Evolutionary conservation across 179 eudicot species (phyloP).

Genomic region (Silene noctiflora): DNA sequence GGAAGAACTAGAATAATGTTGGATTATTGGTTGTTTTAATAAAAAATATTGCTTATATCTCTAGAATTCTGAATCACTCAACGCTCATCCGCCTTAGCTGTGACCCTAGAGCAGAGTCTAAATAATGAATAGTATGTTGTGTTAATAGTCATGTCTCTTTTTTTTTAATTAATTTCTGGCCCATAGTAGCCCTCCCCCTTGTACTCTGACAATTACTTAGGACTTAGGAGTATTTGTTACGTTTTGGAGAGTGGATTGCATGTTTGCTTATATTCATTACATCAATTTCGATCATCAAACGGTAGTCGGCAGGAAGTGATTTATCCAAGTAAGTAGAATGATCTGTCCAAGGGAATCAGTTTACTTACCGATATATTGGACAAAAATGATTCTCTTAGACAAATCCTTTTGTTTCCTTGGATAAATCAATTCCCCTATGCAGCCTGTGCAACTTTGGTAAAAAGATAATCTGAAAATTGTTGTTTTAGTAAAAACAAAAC

Average conservation of each 20-base stretch:
- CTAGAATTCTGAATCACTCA: constrained; percentile 2
- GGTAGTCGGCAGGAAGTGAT: too few relatives aligned
- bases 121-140: neutral
- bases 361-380: too few relatives aligned
- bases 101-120: neutral
- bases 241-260: neutral
- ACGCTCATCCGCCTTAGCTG: neutral
- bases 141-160: neutral
- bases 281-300: neutral
- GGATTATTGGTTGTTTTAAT: constrained; percentile 16
- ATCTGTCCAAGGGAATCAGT: too few relatives aligned
- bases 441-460: too few relatives aligned
- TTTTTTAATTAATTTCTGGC: neutral
- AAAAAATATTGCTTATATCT: constrained; percentile 15
- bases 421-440: too few relatives aligned
- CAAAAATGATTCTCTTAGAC: too few relatives aligned
- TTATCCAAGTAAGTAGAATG: too few relatives aligned
- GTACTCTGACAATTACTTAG: too few relatives aligned
- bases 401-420: too few relatives aligned
- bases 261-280: constrained; percentile 3
- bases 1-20: constrained; percentile 9
- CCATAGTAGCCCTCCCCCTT: neutral
- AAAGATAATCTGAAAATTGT: too few relatives aligned
- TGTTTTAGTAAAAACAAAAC: neutral
- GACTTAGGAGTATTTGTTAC: neutral